Percentiles rank a stretch among this genome's conserved stretches.
Conservation (phyloP, 2,329 filamentous ascomycete species). For the Mariannaea sp. region DNA sequence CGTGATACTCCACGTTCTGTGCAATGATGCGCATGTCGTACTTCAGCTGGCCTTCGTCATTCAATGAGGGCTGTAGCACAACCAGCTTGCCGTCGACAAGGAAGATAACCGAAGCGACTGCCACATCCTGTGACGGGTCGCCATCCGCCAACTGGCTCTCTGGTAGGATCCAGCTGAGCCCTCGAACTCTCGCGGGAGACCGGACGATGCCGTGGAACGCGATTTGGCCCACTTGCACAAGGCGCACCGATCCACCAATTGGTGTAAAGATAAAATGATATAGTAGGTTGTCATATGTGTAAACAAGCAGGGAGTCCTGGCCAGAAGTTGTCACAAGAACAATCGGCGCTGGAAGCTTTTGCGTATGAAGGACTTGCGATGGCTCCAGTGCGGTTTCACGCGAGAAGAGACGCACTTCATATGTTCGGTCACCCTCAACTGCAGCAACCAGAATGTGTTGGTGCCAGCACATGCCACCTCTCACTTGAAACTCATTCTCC, state of each 20-base stretch:
- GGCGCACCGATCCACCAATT: slow-evolving; percentile 68
- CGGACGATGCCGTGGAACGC: slow-evolving; percentile 95
- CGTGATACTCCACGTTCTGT: slow-evolving; percentile 95
- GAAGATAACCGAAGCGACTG: slow-evolving; percentile 90
- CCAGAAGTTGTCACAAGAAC: slow-evolving; percentile 88
- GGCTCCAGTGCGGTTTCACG: slow-evolving; percentile 80
- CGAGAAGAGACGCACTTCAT: slow-evolving; percentile 90
- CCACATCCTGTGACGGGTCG: slow-evolving; percentile 94
- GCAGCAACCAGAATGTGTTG: slow-evolving; percentile 93
- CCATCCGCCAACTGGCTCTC: slow-evolving; percentile 88
- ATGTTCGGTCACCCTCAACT: slow-evolving; percentile 81
- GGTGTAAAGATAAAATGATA: slow-evolving; percentile 92
- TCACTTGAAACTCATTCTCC: slow-evolving; percentile 89
- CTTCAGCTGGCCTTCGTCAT: slow-evolving; percentile 82
- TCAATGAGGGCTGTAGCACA: slow-evolving; percentile 82
- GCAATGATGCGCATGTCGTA: slow-evolving; percentile 98
- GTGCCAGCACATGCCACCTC: slow-evolving; percentile 98
- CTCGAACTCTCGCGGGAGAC: slow-evolving; percentile 88
- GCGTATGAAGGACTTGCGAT: slow-evolving; percentile 73
- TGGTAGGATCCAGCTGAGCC: slow-evolving; percentile 93
- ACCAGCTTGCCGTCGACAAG: slow-evolving; percentile 98
- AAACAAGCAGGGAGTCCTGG: slow-evolving; percentile 92
- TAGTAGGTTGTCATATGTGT: slow-evolving; percentile 94
- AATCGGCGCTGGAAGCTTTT: slow-evolving; percentile 82
- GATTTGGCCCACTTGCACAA: slow-evolving; percentile 96